Conservation (phyloP, 805 yeast species). For the Wickerhamomyces rabaulensis region DNA sequence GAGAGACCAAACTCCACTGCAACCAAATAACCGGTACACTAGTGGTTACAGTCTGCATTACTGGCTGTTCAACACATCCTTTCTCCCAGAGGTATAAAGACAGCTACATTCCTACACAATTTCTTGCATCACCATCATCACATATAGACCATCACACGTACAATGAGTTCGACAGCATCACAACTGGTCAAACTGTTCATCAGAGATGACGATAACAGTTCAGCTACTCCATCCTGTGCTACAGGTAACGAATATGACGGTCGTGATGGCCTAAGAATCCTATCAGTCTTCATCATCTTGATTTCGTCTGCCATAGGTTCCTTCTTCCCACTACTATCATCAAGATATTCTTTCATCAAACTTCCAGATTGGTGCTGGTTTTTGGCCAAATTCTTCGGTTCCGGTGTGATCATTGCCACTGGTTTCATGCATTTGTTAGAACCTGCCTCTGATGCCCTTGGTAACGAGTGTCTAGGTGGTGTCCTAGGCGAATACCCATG, state of each 20-base stretch:
- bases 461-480: slow-evolving; percentile 57
- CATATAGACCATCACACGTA: slow-evolving; percentile 39
- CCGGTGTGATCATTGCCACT: slow-evolving; percentile 80
- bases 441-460: slow-evolving; percentile 60
- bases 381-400: slow-evolving; percentile 70
- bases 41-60: not conserved
- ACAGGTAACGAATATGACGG: slow-evolving; percentile 42
- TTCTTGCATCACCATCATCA: too few species aligned
- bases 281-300: slow-evolving; percentile 58
- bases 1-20: not conserved
- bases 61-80: too few species aligned
- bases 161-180: slow-evolving; percentile 6
- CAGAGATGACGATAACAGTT: slow-evolving; percentile 20
- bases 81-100: too few species aligned
- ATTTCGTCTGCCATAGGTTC: slow-evolving; percentile 54
- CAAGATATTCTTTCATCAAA: slow-evolving; percentile 51
- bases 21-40: not conserved
- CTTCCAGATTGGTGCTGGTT: slow-evolving; percentile 62
- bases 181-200: slow-evolving; percentile 10
- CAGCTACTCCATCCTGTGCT: slow-evolving; percentile 30
- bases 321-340: slow-evolving; percentile 57
- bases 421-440: slow-evolving; percentile 70
- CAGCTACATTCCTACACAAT: too few species aligned
- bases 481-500: slow-evolving; percentile 50
- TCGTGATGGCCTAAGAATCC: slow-evolving; percentile 38